Conservation (phyloP, 495 filamentous ascomycete genomes). For the Pyrenula aspistea region DNA sequence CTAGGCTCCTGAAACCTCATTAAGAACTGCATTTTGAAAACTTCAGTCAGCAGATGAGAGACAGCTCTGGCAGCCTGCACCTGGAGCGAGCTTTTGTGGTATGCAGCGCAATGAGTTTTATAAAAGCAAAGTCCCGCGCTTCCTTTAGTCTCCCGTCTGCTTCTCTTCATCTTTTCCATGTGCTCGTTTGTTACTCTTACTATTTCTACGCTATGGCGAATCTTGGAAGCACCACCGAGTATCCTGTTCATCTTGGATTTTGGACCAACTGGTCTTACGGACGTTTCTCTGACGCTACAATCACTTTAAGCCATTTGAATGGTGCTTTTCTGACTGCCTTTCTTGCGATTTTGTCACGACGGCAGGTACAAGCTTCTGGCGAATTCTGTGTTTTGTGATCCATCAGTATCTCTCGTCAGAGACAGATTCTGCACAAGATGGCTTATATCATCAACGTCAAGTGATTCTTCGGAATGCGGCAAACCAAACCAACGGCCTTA, state of each 20-base stretch:
- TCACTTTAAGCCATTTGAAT: constrained; percentile 5
- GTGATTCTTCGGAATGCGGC: constrained; percentile 5
- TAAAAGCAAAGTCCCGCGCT: too few species aligned
- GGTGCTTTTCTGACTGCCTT: constrained; percentile 9
- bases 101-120: too few species aligned
- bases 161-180: too few species aligned
- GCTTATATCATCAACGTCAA: constrained; percentile 7
- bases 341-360: constrained; percentile 8
- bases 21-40: too few species aligned
- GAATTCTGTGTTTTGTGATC: constrained; percentile 3
- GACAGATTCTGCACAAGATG: neutral
- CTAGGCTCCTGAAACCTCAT: too few species aligned
- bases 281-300: constrained; percentile 5
- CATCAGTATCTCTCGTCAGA: neutral
- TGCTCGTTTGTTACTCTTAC: too few species aligned
- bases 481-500: neutral
- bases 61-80: too few species aligned
- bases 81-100: too few species aligned
- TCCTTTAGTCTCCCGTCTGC: too few species aligned
- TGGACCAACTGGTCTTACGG: constrained; percentile 13
- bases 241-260: constrained; percentile 4
- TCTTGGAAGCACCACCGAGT: neutral
- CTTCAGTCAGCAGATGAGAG: too few species aligned
- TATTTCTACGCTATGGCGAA: too few species aligned
- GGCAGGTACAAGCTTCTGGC: constrained; percentile 8